Conservation (phyloP, 73 alveolate genomes). For the Symbiodinium natans region DNA sequence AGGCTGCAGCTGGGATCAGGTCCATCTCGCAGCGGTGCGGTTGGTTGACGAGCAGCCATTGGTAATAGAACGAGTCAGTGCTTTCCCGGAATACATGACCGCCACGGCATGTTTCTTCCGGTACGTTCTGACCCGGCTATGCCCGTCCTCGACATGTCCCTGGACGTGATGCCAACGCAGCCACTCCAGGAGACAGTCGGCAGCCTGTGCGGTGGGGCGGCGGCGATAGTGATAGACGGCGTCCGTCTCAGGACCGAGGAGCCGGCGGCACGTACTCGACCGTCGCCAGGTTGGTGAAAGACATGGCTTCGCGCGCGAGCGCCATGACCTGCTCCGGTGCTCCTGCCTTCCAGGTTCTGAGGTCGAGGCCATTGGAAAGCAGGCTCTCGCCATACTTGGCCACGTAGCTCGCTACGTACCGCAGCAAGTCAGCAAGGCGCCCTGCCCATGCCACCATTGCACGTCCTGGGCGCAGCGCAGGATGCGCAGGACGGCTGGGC, state of each 20-base stretch:
- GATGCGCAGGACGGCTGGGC: background rate
- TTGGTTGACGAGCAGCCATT: background rate
- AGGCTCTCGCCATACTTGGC: background rate
- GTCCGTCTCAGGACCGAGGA: background rate
- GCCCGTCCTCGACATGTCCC: background rate
- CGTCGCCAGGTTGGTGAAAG: background rate
- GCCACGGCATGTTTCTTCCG: background rate
- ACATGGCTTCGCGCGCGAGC: background rate
- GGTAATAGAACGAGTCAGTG: background rate
- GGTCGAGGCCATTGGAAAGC: background rate
- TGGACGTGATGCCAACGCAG: background rate
- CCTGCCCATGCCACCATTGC: background rate
- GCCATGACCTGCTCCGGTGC: background rate
- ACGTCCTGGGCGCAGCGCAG: background rate
- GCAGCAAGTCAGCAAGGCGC: background rate
- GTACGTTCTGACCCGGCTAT: background rate
- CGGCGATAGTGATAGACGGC: background rate
- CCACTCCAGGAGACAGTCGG: background rate
- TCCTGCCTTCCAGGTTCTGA: background rate
- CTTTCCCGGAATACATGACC: background rate
- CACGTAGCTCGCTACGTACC: background rate
- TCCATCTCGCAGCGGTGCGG: background rate
- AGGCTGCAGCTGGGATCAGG: no score
- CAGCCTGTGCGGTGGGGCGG: background rate
- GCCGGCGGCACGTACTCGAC: background rate